phyloP scores from a whole-genome alignment of 306 rosid species.

The Canavalia gladiata region DNA sequence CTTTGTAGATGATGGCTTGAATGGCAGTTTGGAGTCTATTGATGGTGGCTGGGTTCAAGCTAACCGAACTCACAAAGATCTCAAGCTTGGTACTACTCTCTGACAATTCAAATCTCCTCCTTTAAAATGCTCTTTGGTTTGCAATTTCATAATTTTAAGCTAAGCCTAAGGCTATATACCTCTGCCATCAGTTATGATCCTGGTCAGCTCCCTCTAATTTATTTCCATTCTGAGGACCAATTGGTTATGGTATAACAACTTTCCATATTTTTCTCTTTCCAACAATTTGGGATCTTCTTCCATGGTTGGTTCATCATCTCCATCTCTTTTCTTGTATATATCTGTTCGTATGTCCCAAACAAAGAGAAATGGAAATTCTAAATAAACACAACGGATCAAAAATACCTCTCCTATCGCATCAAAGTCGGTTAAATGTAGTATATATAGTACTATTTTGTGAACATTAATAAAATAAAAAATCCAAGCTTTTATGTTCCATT shows the following conservation, averaged over 20 bases:
- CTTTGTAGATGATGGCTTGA: conserved; percentile 89
- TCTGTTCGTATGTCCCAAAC: not conserved
- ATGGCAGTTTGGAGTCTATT: conserved; percentile 81
- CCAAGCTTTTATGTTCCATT: not conserved
- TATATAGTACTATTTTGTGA: not conserved
- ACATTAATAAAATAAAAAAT: not conserved
- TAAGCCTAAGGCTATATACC: not conserved
- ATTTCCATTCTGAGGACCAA: conserved; percentile 38
- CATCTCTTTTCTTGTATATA: conserved; percentile 12
- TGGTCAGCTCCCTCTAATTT: conserved; percentile 41
- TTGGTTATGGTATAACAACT: conserved; percentile 37
- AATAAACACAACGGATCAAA: not conserved
- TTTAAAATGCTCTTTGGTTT: no score
- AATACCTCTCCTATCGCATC: not conserved
- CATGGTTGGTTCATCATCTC: not conserved
- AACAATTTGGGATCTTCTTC: not conserved
- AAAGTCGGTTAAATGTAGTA: not conserved
- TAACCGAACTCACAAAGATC: conserved; percentile 51
- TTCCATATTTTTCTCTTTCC: conserved; percentile 13
- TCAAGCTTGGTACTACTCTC: conserved; percentile 41
- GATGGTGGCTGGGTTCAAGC: conserved; percentile 93
- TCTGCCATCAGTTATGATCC: conserved; percentile 13
- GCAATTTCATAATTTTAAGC: not conserved
- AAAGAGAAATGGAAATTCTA: not conserved
- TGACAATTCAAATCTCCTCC: not conserved